phyloP scores from a whole-genome alignment of 2,329 filamentous ascomycete genomes.

The Emmonsia crescens region DNA sequence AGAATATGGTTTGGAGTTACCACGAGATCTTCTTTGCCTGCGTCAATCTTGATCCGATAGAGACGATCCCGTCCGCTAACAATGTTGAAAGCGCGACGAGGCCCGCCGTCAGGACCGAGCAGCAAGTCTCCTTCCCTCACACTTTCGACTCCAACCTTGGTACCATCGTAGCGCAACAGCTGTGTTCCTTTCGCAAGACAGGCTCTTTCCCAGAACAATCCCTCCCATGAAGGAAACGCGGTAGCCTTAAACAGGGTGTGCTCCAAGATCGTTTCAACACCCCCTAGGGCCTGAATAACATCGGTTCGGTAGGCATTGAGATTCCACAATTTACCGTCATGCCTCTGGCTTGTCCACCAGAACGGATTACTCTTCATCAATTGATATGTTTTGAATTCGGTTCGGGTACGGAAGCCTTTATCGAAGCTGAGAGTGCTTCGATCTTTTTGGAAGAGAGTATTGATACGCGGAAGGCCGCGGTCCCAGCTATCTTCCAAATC shows the following conservation, averaged over 20 bases:
- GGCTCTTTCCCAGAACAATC: slow-evolving; percentile 77
- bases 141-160: slow-evolving; percentile 38
- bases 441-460: slow-evolving; percentile 98
- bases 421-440: slow-evolving; percentile 94
- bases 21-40: slow-evolving; percentile 37
- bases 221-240: slow-evolving; percentile 94
- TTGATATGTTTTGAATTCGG: slow-evolving; percentile 97
- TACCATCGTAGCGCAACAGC: slow-evolving; percentile 36
- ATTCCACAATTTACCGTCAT: slow-evolving; percentile 97
- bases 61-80: slow-evolving; percentile 39
- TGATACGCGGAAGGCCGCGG: slow-evolving; percentile 91
- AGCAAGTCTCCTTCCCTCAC: slow-evolving; percentile 41
- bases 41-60: slow-evolving; percentile 39
- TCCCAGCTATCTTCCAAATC: slow-evolving; percentile 99
- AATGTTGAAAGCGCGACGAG: slow-evolving; percentile 41
- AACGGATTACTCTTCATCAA: slow-evolving; percentile 99
- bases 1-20: slow-evolving; percentile 42
- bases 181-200: slow-evolving; percentile 37
- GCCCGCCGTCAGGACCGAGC: slow-evolving; percentile 39
- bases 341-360: slow-evolving; percentile 97
- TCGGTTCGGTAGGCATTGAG: slow-evolving; percentile 92
- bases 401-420: slow-evolving; percentile 90
- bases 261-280: slow-evolving; percentile 95
- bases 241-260: slow-evolving; percentile 96
- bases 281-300: slow-evolving; percentile 88